phyloP scores from a whole-genome alignment of 352 stramenopile genomes.

The Phytophthora cactorum region DNA sequence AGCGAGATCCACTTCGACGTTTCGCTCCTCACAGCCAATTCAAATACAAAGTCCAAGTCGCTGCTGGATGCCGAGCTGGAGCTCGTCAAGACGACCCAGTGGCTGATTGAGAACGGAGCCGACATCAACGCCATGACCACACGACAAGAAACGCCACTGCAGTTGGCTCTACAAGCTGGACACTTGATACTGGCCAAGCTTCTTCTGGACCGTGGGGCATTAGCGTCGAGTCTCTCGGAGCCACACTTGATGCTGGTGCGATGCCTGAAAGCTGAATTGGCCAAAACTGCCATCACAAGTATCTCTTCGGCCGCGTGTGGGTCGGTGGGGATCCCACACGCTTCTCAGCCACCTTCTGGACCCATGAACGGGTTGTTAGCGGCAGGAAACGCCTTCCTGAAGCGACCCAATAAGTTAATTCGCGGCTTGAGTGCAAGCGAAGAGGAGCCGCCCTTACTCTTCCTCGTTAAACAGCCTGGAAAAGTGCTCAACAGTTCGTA shows the following conservation, averaged over 20 bases:
- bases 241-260: slow-evolving; percentile 53
- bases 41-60: slow-evolving; percentile 37
- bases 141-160: slow-evolving; percentile 56
- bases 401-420: slow-evolving; percentile 29
- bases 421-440: slow-evolving; percentile 17
- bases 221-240: slow-evolving; percentile 50
- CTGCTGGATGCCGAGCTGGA: slow-evolving; percentile 54
- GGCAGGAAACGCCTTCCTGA: slow-evolving; percentile 26
- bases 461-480: slow-evolving; percentile 77
- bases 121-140: slow-evolving; percentile 63
- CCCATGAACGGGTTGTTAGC: slow-evolving; percentile 17
- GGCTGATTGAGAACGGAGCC: slow-evolving; percentile 79
- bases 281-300: slow-evolving; percentile 68
- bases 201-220: slow-evolving; percentile 55
- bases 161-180: slow-evolving; percentile 58
- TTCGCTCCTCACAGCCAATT: slow-evolving; percentile 15
- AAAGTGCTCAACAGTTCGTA: slow-evolving; percentile 83
- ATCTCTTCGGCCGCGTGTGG: slow-evolving; percentile 45
- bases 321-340: slow-evolving; percentile 11
- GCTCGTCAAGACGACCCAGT: slow-evolving; percentile 67
- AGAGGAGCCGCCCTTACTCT: slow-evolving; percentile 57
- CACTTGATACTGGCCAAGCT: slow-evolving; percentile 64
- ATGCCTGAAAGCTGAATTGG: slow-evolving; percentile 56
- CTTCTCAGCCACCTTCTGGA: slow-evolving; percentile 9
- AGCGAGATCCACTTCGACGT: slow-evolving; percentile 31